phyloP scores from a whole-genome alignment of 305 asterid genomes.

The Salvia sclarea region DNA sequence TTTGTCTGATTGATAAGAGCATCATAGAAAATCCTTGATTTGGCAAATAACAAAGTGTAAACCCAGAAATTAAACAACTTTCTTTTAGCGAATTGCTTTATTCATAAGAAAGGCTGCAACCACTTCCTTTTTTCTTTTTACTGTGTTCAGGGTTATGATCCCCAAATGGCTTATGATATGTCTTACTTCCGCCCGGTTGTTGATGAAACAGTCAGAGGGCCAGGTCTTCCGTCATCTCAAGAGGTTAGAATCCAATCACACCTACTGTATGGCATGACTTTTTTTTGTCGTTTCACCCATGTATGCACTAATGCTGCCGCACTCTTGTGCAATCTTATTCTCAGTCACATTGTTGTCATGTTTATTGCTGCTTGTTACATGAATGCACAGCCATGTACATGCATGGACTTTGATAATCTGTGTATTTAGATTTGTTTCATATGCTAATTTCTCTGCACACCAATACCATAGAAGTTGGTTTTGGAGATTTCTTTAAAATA shows the following conservation, averaged over 20 bases:
- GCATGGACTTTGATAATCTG: neutral
- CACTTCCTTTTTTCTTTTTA: conserved; percentile 10
- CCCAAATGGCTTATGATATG: conserved; percentile 68
- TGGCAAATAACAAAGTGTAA: neutral
- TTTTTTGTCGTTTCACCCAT: neutral
- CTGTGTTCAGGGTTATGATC: conserved; percentile 65
- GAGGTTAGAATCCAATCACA: conserved; percentile 62
- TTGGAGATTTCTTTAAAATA: neutral
- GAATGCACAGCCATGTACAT: neutral
- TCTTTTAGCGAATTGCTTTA: conserved; percentile 17
- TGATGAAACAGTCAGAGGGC: conserved; percentile 67
- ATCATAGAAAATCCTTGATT: conserved; percentile 2
- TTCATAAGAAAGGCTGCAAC: neutral
- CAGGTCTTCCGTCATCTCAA: conserved; percentile 67
- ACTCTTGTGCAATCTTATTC: neutral
- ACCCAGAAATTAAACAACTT: neutral
- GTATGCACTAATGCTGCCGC: neutral
- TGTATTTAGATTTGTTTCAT: conserved; percentile 4
- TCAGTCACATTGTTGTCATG: neutral
- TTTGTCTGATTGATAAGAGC: neutral
- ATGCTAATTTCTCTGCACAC: conserved; percentile 1
- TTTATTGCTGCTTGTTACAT: neutral
- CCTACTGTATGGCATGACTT: conserved; percentile 6
- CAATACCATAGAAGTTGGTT: neutral
- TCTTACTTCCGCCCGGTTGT: conserved; percentile 67